Conservation (phyloP, 139 green algal species). For the Micromonas pusilla region DNA sequence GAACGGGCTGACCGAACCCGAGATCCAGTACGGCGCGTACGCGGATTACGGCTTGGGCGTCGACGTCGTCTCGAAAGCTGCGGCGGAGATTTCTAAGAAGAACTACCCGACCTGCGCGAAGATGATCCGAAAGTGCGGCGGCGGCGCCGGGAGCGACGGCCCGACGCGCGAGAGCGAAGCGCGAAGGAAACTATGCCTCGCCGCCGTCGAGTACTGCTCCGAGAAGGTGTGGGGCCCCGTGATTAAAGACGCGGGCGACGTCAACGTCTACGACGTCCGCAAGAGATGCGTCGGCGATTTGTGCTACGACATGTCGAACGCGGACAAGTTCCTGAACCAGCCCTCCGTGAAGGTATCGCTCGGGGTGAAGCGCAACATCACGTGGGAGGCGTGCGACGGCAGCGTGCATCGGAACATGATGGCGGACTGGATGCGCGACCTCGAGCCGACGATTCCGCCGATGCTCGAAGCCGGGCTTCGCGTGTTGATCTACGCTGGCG, state of each 20-base stretch:
- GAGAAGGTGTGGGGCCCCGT: background rate
- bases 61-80: background rate
- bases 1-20: slow-evolving; percentile 87
- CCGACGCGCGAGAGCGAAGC: background rate
- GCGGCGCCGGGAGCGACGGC: background rate
- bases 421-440: slow-evolving; percentile 44
- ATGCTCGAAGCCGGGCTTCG: slow-evolving; percentile 40
- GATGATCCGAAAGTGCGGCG: background rate
- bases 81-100: background rate
- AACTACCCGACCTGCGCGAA: background rate
- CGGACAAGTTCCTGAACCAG: slow-evolving; percentile 35
- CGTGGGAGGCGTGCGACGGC: slow-evolving; percentile 27
- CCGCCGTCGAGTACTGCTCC: background rate
- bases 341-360: slow-evolving; percentile 27
- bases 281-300: slow-evolving; percentile 36
- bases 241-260: background rate
- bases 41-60: slow-evolving; percentile 44
- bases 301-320: slow-evolving; percentile 44
- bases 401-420: slow-evolving; percentile 39
- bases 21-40: slow-evolving; percentile 72
- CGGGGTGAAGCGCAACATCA: slow-evolving; percentile 32
- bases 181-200: background rate
- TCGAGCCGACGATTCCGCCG: slow-evolving; percentile 36
- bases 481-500: slow-evolving; percentile 47
- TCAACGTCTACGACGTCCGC: slow-evolving; percentile 45